Evolutionary conservation across 768 basidiomycete genomes (phyloP), one percentile per base, ranked within the genome.

Genomic region (Psilocybe cyanescens): DNA sequence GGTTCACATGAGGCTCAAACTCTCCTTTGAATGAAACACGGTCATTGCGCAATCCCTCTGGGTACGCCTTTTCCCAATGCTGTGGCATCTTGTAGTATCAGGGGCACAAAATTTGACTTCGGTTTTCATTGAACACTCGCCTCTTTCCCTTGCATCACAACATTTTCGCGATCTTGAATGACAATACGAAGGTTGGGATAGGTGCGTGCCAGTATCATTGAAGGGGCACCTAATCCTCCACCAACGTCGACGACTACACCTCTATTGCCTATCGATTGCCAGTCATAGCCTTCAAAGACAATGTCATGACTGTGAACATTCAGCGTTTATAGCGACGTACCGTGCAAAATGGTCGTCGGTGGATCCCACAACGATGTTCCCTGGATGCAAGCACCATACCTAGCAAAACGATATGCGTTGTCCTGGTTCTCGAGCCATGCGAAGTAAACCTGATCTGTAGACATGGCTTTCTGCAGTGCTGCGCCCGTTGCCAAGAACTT

Each of bases 341-440:
- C 67, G 48, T 41, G 29, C 2, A 69, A 29, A 17, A 71, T 67
- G 2, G 67, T 55, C 33, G 73, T 67, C 2, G 62, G 29, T 5
- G 70, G 70, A 59, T 72, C 66, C 49, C 74, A 57, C 11, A 72
- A 65, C 44, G 66, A 58, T 0, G 70, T 48, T 17, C 71, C 71
- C 37, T 66, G 62, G 71, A 80, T 79, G 8, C 70, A 77, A 1
- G 70, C 62, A 1, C 65, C 68, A 54, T 79, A 79, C 1, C 76
- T 71, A 1, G 60, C 59, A 11, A 69, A 60, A 4, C 67, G 51
- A 7, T 33, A 57, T 39, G 66, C 58, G 50, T 76, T 66, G 51
- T 60, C 68, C 9, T 60, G 71, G 12, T 63, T 46, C n/a, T 72
- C 70, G 8, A 65, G 64, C 58, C 65, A 72, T 0, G 69, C 67